Base-by-base conservation (phyloP, 495 filamentous ascomycete genomes). In the Delitschia confertaspora region DNA sequence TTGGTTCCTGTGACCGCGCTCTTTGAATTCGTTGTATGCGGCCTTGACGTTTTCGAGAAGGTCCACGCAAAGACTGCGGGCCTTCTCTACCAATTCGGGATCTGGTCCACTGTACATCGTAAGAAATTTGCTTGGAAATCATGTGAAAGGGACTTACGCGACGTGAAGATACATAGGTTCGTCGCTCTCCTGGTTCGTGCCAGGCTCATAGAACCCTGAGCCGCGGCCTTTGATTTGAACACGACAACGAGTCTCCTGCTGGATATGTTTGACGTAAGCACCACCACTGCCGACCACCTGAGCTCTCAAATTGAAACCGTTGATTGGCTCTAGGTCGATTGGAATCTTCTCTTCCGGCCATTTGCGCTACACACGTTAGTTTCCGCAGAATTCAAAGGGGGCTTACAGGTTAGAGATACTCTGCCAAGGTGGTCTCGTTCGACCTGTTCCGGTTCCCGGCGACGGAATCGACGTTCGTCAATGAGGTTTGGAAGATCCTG, bases 151-250 rank as follows among this genome's bases (percentile, higher is more conserved):
- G 5, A 72, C 80, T 62, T 70, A 94, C 88, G 89, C 83, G 38
- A 96, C 87, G 60, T 96, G 88, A 30, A 98, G 69, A 58, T 83
- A 96, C 83, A 98, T 95, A 1, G 82, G 71, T 54, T 98, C 91
- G 33, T 98, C 89, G 48, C 86, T 94, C 65, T 98, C 91, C 13
- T 69, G 73, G 36, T 79, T 78, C 16, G 88, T 88, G 21, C 76
- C 78, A 11, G 77, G 76, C 58, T 98, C 91, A 55, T 88, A 79
- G 58, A 93, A 98, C 11, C 88, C 89, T 26, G 91, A 96, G n/a
- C 87, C 87, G 41, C 85, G 84, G 25, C 91, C 91, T 56, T 96
- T 98, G 65, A 98, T 95, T 59, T 96, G 91, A 11, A 98, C 91
- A 53, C 87, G 83, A 60, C 91, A 95, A 33, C 82, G 72, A 22